phyloP scores from a whole-genome alignment of 805 yeast species.

The Clavispora vitiphila region DNA sequence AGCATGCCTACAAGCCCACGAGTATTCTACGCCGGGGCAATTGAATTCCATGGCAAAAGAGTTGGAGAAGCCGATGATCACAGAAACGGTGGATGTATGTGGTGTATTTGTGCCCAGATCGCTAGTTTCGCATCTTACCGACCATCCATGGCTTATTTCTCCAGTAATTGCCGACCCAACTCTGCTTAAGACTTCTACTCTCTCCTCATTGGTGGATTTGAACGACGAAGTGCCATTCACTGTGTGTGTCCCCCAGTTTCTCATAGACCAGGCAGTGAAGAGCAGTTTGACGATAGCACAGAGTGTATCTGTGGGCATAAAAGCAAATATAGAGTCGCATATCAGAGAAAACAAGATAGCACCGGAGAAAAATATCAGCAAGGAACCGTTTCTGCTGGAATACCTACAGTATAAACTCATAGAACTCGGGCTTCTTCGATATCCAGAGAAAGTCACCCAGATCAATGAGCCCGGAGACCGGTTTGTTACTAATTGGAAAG shows the following conservation, averaged over 20 bases:
- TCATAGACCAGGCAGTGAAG: not conserved
- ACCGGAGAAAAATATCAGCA: too few species aligned
- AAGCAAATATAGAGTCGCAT: slow-evolving; percentile 1
- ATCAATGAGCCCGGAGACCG: not conserved
- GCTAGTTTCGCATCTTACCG: not conserved
- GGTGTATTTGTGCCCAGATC: slow-evolving; percentile 6
- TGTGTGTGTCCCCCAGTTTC: not conserved
- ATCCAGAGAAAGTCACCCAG: not conserved
- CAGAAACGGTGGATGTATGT: slow-evolving; percentile 4
- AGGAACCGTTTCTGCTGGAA: not conserved
- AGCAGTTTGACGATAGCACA: slow-evolving; percentile 3
- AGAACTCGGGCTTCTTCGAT: not conserved
- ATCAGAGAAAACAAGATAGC: not conserved
- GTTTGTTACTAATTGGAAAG: not conserved
- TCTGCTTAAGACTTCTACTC: not conserved
- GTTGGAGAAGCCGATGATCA: slow-evolving; percentile 1
- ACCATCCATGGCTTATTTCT: slow-evolving; percentile 6
- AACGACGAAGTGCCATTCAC: slow-evolving; percentile 3
- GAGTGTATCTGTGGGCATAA: slow-evolving; percentile 4
- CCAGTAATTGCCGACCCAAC: slow-evolving; percentile 5
- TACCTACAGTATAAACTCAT: not conserved
- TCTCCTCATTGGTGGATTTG: not conserved
- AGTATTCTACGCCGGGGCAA: not conserved
- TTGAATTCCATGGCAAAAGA: too few species aligned
- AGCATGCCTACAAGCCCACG: not conserved